These are phyloP conservation scores for Trichoderma arundinaceum DNA, from an alignment of 2,329 filamentous ascomycete genomes.

Conservation along the genomic window DNA sequence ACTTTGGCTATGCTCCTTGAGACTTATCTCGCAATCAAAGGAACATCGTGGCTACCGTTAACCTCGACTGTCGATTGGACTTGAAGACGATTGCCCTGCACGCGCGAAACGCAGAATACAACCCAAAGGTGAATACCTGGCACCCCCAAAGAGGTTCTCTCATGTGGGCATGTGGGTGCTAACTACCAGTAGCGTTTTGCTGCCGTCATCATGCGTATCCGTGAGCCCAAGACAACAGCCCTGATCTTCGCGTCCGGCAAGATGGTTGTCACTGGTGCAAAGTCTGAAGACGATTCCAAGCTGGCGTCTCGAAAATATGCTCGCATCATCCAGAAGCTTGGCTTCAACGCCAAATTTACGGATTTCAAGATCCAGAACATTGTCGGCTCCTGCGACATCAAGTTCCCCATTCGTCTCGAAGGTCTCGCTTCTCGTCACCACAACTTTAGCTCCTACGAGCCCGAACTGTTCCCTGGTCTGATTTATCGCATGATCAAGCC, in stretches of 20 bases:
- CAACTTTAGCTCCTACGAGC: slow-evolving; percentile 99
- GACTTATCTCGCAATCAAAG: slow-evolving; percentile 67
- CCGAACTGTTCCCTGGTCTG: slow-evolving; percentile 96
- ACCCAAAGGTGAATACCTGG: slow-evolving; percentile 77
- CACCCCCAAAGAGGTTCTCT: not conserved
- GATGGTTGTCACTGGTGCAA: slow-evolving; percentile 98
- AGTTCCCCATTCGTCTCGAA: slow-evolving; percentile 97
- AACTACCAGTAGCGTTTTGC: slow-evolving; percentile 78
- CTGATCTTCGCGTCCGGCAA: slow-evolving; percentile 98
- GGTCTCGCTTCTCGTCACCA: slow-evolving; percentile 96
- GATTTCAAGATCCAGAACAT: slow-evolving; percentile 99
- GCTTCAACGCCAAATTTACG: slow-evolving; percentile 99
- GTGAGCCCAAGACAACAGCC: slow-evolving; percentile 97
- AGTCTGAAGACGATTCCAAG: slow-evolving; percentile 97
- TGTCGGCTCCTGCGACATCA: slow-evolving; percentile 97
- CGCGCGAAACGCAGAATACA: slow-evolving; percentile 98
- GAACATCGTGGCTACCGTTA: slow-evolving; percentile 99
- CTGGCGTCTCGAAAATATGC: slow-evolving; percentile 97
- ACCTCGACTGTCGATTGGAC: slow-evolving; percentile 95
- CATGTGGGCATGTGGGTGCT: slow-evolving; percentile 25
- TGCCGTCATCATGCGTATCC: slow-evolving; percentile 99
- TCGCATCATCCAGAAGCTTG: slow-evolving; percentile 98
- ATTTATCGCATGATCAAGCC: slow-evolving; percentile 99
- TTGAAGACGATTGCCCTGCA: slow-evolving; percentile 99
- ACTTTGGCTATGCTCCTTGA: slow-evolving; percentile 47